Evolutionary conservation across 352 stramenopile species (phyloP).

Genomic region (Phytopythium sindhum): DNA sequence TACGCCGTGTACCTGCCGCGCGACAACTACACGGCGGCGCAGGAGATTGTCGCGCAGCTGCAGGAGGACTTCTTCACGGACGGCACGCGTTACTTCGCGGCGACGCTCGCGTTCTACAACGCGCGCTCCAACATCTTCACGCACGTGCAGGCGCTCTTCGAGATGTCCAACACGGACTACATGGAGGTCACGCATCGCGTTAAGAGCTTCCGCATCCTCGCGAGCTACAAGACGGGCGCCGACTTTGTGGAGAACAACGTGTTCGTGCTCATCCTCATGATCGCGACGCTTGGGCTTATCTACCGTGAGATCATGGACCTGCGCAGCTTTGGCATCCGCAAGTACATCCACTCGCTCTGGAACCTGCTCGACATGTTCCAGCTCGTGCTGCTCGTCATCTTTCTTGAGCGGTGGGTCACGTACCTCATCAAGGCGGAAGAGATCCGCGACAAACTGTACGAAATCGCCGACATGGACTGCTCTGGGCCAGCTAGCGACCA

Average conservation of each 20-base stretch:
- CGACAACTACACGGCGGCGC: constrained; percentile 58
- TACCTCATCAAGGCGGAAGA: constrained; percentile 55
- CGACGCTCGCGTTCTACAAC: constrained; percentile 73
- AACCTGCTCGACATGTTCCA: constrained; percentile 76
- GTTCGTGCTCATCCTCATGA: constrained; percentile 57
- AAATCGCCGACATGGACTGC: constrained; percentile 53
- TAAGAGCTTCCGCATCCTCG: constrained; percentile 69
- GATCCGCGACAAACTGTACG: constrained; percentile 44
- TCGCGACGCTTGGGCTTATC: constrained; percentile 46
- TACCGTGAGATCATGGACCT: constrained; percentile 55
- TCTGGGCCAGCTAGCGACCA: constrained; percentile 40
- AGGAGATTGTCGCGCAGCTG: constrained; percentile 39
- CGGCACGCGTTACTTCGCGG: constrained; percentile 54
- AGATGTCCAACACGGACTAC: constrained; percentile 78
- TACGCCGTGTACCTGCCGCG: constrained; percentile 69
- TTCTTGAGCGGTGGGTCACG: constrained; percentile 53
- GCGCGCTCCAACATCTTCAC: constrained; percentile 76
- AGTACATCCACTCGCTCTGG: constrained; percentile 77
- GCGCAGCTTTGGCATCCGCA: constrained; percentile 39
- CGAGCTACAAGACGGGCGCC: constrained; percentile 38
- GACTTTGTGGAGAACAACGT: constrained; percentile 50
- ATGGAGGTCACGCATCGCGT: constrained; percentile 67
- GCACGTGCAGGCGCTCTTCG: constrained; percentile 62
- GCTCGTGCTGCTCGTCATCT: constrained; percentile 60
- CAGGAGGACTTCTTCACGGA: constrained; percentile 61